A percentile compares a stretch with the other conserved stretches of the same genome.
phyloP scores from a whole-genome alignment of 441 rosid genomes.

The Bruguiera hainesii region DNA sequence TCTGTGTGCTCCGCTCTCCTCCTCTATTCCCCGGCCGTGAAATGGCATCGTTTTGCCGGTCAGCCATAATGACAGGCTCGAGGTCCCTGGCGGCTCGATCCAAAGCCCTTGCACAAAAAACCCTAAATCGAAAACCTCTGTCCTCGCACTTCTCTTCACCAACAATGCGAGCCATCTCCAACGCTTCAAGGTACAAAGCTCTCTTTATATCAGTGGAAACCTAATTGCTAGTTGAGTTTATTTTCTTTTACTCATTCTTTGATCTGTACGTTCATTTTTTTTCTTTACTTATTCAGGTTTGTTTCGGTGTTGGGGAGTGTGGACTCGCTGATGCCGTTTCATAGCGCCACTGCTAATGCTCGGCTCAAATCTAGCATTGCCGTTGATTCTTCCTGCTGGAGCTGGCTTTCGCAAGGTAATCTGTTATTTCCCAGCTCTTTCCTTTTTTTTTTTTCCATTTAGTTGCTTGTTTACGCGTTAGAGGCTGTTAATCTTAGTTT shows the following conservation, averaged over 20 bases:
- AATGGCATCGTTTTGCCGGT: conserved; percentile 75
- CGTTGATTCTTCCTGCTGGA: conserved; percentile 84
- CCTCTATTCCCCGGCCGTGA: conserved; percentile 1
- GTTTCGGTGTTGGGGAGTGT: conserved; percentile 58
- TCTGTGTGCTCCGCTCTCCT: background rate
- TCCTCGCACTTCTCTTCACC: conserved; percentile 44
- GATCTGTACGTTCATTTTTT: background rate
- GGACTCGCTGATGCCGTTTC: conserved; percentile 79
- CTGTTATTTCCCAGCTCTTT: background rate
- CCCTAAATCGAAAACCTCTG: conserved; percentile 28
- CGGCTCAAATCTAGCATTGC: conserved; percentile 76
- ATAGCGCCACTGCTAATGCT: conserved; percentile 80
- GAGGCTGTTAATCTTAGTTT: too few relatives aligned
- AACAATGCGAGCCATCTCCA: conserved; percentile 31
- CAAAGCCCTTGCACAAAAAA: conserved; percentile 36
- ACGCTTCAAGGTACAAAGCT: conserved; percentile 52
- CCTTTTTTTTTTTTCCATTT: background rate
- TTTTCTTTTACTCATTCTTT: background rate
- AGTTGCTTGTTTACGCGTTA: background rate
- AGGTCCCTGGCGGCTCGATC: conserved; percentile 55
- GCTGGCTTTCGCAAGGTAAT: conserved; percentile 83
- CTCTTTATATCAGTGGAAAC: too few relatives aligned
- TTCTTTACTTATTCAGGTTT: conserved; percentile 32
- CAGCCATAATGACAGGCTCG: conserved; percentile 46
- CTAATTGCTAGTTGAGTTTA: background rate